Conservation (phyloP, 345 rosid species). For the Salix viminalis region DNA sequence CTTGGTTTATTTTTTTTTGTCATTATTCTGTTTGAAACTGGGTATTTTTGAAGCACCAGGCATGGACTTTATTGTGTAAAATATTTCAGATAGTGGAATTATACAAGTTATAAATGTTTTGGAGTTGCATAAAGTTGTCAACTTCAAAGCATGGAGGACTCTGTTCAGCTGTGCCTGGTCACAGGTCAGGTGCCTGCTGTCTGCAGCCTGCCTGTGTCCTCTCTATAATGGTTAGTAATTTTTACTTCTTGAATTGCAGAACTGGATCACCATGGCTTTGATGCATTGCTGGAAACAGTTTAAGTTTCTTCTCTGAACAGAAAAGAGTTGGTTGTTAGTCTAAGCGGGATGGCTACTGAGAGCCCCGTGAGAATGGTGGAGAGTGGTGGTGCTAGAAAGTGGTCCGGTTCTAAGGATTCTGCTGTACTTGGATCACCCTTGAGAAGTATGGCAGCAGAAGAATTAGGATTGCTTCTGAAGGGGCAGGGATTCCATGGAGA, state of each 20-base stretch:
- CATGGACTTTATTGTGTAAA: not conserved
- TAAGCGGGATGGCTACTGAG: constrained; percentile 63
- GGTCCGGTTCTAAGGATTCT: constrained; percentile 57
- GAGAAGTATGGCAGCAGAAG: constrained; percentile 61
- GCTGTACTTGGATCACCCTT: constrained; percentile 47
- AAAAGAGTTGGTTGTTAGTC: not conserved
- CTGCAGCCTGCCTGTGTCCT: too few relatives aligned
- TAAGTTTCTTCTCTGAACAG: not conserved
- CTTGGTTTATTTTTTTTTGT: too few relatives aligned
- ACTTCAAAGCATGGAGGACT: too few relatives aligned
- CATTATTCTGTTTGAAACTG: not conserved
- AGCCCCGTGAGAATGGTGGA: constrained; percentile 80
- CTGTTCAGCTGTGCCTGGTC: not conserved
- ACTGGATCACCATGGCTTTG: not conserved
- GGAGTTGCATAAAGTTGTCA: not conserved
- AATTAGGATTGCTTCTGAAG: constrained; percentile 63
- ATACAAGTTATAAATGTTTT: not conserved
- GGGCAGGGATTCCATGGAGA: constrained; percentile 53
- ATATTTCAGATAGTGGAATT: not conserved
- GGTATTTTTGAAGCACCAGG: not conserved
- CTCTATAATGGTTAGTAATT: not conserved
- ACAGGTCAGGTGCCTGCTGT: not conserved
- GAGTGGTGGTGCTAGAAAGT: constrained; percentile 45
- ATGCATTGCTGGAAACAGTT: not conserved
- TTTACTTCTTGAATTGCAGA: constrained; percentile 11